These are phyloP conservation scores for Leptographium flavum DNA, from an alignment of 2,329 filamentous ascomycete species.

Conservation along the genomic window DNA sequence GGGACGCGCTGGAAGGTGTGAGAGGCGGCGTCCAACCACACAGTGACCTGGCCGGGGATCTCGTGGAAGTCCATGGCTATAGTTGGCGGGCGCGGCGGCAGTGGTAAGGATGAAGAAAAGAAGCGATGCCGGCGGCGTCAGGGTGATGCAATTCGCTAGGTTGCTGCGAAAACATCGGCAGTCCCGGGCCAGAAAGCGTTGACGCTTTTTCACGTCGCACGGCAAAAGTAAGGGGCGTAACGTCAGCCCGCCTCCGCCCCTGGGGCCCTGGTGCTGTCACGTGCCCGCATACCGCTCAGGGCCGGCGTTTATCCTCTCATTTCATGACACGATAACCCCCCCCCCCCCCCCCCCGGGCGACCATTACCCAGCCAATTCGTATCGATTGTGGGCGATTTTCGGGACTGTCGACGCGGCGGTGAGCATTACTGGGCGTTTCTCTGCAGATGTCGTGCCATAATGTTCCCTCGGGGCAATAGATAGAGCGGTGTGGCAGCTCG, in stretches of 20 bases:
- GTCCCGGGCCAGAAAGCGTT: background rate
- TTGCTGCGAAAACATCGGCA: background rate
- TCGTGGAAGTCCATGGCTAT: conserved; percentile 47
- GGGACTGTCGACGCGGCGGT: too few relatives aligned
- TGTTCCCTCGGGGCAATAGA: too few relatives aligned
- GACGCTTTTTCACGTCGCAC: background rate
- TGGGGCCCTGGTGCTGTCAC: background rate
- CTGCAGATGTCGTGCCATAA: too few relatives aligned
- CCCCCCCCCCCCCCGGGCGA: too few relatives aligned
- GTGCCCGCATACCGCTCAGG: background rate
- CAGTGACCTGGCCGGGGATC: conserved; percentile 37
- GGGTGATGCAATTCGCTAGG: background rate
- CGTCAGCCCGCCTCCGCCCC: background rate
- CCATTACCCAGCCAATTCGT: too few relatives aligned
- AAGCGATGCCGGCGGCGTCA: background rate
- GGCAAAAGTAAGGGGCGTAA: background rate
- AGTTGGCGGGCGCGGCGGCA: background rate
- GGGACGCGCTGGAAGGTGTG: conserved; percentile 77
- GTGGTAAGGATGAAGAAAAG: background rate
- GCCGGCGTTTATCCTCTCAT: background rate
- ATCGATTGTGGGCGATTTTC: too few relatives aligned
- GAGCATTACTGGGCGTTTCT: too few relatives aligned
- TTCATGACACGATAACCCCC: too few relatives aligned
- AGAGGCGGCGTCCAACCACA: conserved; percentile 36
- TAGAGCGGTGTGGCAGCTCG: too few relatives aligned